Evolutionary conservation across 768 basidiomycete species (phyloP).

Genomic region (Leccinum incarnatum): DNA sequence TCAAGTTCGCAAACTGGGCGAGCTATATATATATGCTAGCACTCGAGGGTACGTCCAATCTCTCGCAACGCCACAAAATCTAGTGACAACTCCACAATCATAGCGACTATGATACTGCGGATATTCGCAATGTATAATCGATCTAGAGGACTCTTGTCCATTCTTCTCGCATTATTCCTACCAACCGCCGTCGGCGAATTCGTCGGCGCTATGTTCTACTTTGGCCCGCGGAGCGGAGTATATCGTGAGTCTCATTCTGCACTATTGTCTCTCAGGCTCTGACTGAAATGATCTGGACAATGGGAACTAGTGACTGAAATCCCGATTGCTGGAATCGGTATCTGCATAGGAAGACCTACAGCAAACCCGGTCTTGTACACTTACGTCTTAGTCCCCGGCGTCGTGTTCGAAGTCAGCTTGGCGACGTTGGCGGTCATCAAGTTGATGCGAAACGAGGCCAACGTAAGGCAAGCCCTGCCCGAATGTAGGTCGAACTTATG

Average conservation of each 20-base stretch:
- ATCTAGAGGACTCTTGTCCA: background rate
- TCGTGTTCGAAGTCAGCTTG: slow-evolving; percentile 1
- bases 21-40: slow-evolving; percentile 8
- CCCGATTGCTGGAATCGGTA: background rate
- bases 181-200: background rate
- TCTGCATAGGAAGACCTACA: background rate
- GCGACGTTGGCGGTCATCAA: background rate
- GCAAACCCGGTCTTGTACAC: slow-evolving; percentile 1
- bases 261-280: background rate
- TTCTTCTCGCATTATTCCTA: background rate
- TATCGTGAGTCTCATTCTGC: background rate
- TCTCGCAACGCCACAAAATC: background rate
- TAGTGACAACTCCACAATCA: background rate
- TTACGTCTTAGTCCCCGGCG: slow-evolving; percentile 1
- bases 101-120: slow-evolving; percentile 10
- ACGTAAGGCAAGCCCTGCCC: background rate
- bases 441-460: background rate
- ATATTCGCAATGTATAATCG: slow-evolving; percentile 10
- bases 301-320: background rate
- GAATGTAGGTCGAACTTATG: background rate
- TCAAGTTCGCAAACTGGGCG: slow-evolving; percentile 11
- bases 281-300: background rate
- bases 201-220: background rate
- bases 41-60: slow-evolving; percentile 2
- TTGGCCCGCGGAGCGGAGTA: slow-evolving; percentile 1